Percentiles rank a stretch among this genome's conserved stretches.
Conservation (phyloP, 345 rosid species). For the Rhodamnia argentea region DNA sequence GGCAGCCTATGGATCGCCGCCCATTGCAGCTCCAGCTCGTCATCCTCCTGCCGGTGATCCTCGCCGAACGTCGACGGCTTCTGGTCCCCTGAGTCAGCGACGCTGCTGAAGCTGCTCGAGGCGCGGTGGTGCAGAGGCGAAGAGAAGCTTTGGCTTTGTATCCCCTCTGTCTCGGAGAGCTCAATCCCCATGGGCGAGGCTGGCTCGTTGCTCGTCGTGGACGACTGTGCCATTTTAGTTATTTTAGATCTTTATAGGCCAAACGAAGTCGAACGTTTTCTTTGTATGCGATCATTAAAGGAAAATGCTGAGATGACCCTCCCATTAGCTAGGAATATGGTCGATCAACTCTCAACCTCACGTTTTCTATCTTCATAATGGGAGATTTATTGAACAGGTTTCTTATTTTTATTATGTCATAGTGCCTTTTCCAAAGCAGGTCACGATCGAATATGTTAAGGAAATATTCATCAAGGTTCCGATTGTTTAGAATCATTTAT, state of each 20-base stretch:
- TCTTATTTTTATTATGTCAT: too few species aligned
- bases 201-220: too few species aligned
- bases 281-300: too few species aligned
- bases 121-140: not conserved
- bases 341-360: not conserved
- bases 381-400: not conserved
- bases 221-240: too few species aligned
- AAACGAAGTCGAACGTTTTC: too few species aligned
- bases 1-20: slow-evolving; percentile 13
- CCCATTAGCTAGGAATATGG: not conserved
- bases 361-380: not conserved
- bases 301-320: not conserved
- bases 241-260: too few species aligned
- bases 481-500: not conserved
- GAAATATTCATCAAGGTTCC: not conserved
- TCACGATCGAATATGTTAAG: not conserved
- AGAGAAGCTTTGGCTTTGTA: too few species aligned
- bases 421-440: not conserved
- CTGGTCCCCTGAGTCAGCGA: not conserved
- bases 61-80: not conserved
- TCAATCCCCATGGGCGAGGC: too few species aligned
- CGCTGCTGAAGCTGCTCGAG: not conserved
- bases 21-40: slow-evolving; percentile 8
- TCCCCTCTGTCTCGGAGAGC: too few species aligned
- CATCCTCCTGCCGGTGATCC: not conserved